These are phyloP conservation scores for Pseudopithomyces chartarum DNA, from an alignment of 2,329 filamentous ascomycete species.

Conservation along the genomic window DNA sequence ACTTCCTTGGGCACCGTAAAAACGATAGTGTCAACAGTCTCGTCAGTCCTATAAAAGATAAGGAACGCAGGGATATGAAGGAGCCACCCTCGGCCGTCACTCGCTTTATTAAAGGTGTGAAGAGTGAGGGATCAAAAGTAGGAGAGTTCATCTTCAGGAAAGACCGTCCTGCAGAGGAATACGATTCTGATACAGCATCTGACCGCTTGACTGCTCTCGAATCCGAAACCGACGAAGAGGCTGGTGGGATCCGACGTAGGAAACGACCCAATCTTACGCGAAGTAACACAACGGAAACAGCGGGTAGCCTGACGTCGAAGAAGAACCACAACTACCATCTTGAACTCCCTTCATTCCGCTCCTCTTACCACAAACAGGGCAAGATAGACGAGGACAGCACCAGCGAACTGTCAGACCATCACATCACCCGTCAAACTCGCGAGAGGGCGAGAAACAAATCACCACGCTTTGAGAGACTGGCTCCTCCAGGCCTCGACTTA, in stretches of 20 bases:
- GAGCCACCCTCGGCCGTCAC: slow-evolving; percentile 62
- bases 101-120: slow-evolving; percentile 78
- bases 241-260: slow-evolving; percentile 14
- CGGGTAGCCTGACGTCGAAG: slow-evolving; percentile 26
- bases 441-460: slow-evolving; percentile 45
- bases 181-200: slow-evolving; percentile 51
- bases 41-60: slow-evolving; percentile 33
- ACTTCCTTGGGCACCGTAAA: slow-evolving; percentile 40
- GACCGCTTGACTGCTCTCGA: slow-evolving; percentile 50
- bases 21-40: slow-evolving; percentile 46
- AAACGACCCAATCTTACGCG: slow-evolving; percentile 38
- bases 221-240: slow-evolving; percentile 35
- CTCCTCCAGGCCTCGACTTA: slow-evolving; percentile 57
- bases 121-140: slow-evolving; percentile 66
- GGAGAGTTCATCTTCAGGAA: slow-evolving; percentile 65
- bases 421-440: slow-evolving; percentile 49
- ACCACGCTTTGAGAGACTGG: slow-evolving; percentile 51
- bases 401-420: slow-evolving; percentile 32
- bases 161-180: slow-evolving; percentile 53
- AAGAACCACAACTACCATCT: slow-evolving; percentile 35
- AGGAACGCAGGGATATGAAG: slow-evolving; percentile 47
- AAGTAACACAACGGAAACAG: slow-evolving; percentile 29
- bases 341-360: slow-evolving; percentile 43
- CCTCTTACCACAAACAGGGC: slow-evolving; percentile 31
- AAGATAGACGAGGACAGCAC: slow-evolving; percentile 35